Evolutionary conservation across 140 eudicot genomes (phyloP).

Genomic region (Oenanthe javanica): DNA sequence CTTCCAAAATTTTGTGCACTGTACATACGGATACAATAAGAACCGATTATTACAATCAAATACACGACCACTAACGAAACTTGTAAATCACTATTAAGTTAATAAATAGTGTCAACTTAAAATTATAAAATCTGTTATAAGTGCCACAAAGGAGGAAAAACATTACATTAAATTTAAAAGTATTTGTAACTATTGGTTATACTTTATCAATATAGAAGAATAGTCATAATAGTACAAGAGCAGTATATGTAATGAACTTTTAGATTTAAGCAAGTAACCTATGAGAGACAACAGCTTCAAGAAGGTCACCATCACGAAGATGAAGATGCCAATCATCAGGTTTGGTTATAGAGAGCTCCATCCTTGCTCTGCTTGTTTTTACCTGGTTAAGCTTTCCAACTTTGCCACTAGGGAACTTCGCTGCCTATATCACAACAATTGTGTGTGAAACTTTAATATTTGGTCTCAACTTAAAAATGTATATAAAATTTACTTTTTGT

Average conservation of each 20-base stretch:
- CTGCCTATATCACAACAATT: conserved; percentile 30
- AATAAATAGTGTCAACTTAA: not conserved
- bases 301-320: conserved; percentile 96
- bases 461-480: not conserved
- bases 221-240: not conserved
- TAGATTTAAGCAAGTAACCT: conserved; percentile 34
- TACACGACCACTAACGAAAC: not conserved
- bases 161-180: not conserved
- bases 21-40: conserved; percentile 14
- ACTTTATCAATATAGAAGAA: not conserved
- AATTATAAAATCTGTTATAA: not conserved
- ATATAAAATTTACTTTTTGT: not conserved
- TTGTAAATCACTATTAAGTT: not conserved
- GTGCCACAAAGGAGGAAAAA: not conserved
- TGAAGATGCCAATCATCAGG: conserved; percentile 99
- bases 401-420: conserved; percentile 23
- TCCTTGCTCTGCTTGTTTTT: conserved; percentile 33
- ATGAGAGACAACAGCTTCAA: conserved; percentile 76
- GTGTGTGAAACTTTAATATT: not conserved
- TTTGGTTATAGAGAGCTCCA: conserved; percentile 76
- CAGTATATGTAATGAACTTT: not conserved
- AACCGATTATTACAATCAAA: not conserved
- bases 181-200: not conserved
- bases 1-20: conserved; percentile 79
- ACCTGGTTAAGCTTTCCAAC: conserved; percentile 20